Evolutionary conservation across 495 filamentous ascomycete genomes (phyloP).

Genomic region (Neurospora cerealis): DNA sequence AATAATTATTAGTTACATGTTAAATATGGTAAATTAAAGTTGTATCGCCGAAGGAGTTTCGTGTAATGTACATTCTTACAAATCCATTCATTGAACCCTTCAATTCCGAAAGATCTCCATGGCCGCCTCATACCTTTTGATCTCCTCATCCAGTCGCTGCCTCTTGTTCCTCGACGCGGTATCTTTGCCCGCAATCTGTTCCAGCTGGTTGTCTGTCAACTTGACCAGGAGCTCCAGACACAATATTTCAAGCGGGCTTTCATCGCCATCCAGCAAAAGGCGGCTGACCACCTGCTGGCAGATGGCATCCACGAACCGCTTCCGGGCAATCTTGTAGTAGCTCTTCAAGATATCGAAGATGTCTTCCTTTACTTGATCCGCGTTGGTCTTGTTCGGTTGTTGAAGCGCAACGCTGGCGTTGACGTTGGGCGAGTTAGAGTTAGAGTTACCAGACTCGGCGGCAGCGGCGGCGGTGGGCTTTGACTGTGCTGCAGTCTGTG

Average conservation of each 20-base stretch:
- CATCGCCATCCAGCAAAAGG: constrained; percentile 13
- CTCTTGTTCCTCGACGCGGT: constrained; percentile 7
- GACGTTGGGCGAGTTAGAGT: background rate
- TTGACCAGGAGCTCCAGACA: constrained; percentile 13
- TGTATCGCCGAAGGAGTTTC: no score
- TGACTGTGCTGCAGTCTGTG: background rate
- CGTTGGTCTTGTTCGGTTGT: no score
- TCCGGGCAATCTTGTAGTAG: constrained; percentile 50
- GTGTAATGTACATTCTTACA: background rate
- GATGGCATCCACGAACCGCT: constrained; percentile 44
- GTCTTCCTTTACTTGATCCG: no score
- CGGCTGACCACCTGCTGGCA: constrained; percentile 24
- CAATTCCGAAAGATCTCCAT: constrained; percentile 2
- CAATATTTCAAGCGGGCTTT: constrained; percentile 20
- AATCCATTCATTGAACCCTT: background rate
- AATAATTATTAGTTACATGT: no score
- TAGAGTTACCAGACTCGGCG: background rate
- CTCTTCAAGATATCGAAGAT: no score
- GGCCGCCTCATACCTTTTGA: constrained; percentile 8
- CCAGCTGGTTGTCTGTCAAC: constrained; percentile 15
- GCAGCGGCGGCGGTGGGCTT: background rate
- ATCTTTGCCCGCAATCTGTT: constrained; percentile 21
- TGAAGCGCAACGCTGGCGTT: constrained; percentile 1
- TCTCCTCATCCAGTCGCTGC: constrained; percentile 12
- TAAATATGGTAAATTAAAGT: no score